Evolutionary conservation across 2,329 filamentous ascomycete genomes (phyloP), one percentile per base, ranked within the genome.

Genomic region (Pezicula radicicola): DNA sequence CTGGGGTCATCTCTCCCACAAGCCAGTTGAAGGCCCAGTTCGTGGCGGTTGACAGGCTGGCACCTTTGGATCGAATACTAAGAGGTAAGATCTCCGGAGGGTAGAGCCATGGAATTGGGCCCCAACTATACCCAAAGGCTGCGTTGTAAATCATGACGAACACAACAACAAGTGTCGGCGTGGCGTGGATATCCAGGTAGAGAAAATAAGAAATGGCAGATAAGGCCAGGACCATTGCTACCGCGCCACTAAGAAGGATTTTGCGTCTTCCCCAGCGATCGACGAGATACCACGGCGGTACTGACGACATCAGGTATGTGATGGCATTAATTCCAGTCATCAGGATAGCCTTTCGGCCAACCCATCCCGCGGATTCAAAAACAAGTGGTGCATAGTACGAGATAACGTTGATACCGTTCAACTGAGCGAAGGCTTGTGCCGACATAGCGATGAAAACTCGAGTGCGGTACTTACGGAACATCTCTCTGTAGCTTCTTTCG

Each of bases 21-120:
- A 97, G 77, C 89, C 91, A 99, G 72, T 99, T 99, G 72, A 94
- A 96, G 1, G 93, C 91, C 94, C 94, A 99, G 68, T 99, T 99
- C 30, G 92, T 87, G 16, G 94, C 94, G 2, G 94, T 97, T 55
- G 93, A 97, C 68, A 99, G 73, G 79, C 91, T 96, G 49, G 94
- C 93, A 55, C 94, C 94, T 77, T 97, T 97, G 54, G 93, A 96
- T 64, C 94, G 87, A 67, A 97, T 97, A 75, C 91, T 97, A 55
- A 99, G 78, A 4, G 94, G 94, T 41, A 99, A 78, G 73, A 99
- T 99, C 78, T 99, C 94, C n/a, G 94, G 94, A 13, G 94, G 94
- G 69, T 97, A 97, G 15, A 99, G 77, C 94, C 94, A 99, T 8
- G 94, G 94, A 55, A 99, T 96, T 1, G 94, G 94, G 16, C 94